These are phyloP conservation scores for Themeda triandra DNA, from an alignment of 176 grass and related monocot genomes.

Conservation along the genomic window DNA sequence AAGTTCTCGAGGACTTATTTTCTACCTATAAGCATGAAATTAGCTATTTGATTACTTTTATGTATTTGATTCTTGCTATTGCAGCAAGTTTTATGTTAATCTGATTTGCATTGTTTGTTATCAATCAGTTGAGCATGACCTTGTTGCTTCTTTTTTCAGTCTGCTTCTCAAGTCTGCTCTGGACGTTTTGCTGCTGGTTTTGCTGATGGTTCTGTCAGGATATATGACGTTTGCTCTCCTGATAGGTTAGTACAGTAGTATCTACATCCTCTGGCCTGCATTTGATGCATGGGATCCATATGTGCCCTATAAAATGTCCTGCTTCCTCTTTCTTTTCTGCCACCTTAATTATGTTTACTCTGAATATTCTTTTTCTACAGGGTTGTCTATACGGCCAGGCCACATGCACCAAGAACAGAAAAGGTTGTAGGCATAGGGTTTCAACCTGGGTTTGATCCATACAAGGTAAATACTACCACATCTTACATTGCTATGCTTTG, in stretches of 20 bases:
- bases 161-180: slow-evolving; percentile 61
- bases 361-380: slow-evolving; percentile 30
- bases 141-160: slow-evolving; percentile 55
- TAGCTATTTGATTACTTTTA: slow-evolving; percentile 41
- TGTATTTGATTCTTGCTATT: slow-evolving; percentile 46
- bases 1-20: slow-evolving; percentile 17
- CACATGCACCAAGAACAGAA: slow-evolving; percentile 75
- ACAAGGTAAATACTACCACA: slow-evolving; percentile 53
- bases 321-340: slow-evolving; percentile 1
- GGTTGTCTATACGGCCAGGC: slow-evolving; percentile 58
- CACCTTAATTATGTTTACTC: not conserved
- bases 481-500: slow-evolving; percentile 9
- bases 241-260: slow-evolving; percentile 48
- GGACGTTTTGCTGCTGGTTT: slow-evolving; percentile 87
- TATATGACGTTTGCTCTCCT: slow-evolving; percentile 81
- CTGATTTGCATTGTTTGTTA: slow-evolving; percentile 29
- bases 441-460: slow-evolving; percentile 86
- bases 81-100: slow-evolving; percentile 36
- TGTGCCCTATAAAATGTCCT: slow-evolving; percentile 1
- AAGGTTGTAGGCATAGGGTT: slow-evolving; percentile 92
- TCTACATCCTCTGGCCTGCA: slow-evolving; percentile 18
- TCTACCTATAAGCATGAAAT: slow-evolving; percentile 30
- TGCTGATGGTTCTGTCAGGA: slow-evolving; percentile 65
- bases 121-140: not conserved
- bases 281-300: slow-evolving; percentile 13